These are phyloP conservation scores for Fraxinus anomala DNA, from an alignment of 257 asterid genomes.

Conservation along the genomic window DNA sequence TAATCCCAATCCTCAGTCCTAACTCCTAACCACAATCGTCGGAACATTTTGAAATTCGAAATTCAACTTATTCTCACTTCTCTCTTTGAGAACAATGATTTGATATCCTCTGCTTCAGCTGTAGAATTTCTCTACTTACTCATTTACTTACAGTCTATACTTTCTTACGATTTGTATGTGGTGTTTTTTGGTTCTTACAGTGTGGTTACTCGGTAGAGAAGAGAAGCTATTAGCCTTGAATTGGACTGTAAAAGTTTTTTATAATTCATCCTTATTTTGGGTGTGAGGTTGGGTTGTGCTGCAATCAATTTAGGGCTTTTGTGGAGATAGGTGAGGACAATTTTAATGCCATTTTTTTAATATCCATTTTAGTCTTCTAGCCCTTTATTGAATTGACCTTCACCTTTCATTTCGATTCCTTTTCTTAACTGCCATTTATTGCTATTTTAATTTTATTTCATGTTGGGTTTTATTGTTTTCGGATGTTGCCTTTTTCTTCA, in stretches of 20 bases:
- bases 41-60: background rate
- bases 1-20: background rate
- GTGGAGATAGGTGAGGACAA: constrained; percentile 47
- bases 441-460: constrained; percentile 8
- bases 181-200: background rate
- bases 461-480: constrained; percentile 48
- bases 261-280: constrained; percentile 34
- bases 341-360: constrained; percentile 30
- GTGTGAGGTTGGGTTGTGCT: constrained; percentile 36
- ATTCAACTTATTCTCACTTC: background rate
- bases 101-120: background rate
- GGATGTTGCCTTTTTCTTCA: constrained; percentile 48
- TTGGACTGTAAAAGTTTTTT: background rate
- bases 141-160: background rate
- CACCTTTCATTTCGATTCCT: constrained; percentile 22
- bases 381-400: constrained; percentile 40
- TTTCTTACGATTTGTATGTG: background rate
- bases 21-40: background rate
- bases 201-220: background rate
- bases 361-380: constrained; percentile 46
- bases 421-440: constrained; percentile 35
- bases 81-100: background rate
- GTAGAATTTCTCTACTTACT: background rate
- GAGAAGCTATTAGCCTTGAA: constrained; percentile 23
- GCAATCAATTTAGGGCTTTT: constrained; percentile 36